phyloP scores from a whole-genome alignment of 495 filamentous ascomycete genomes.

The Hyaloscypha hepaticicola region DNA sequence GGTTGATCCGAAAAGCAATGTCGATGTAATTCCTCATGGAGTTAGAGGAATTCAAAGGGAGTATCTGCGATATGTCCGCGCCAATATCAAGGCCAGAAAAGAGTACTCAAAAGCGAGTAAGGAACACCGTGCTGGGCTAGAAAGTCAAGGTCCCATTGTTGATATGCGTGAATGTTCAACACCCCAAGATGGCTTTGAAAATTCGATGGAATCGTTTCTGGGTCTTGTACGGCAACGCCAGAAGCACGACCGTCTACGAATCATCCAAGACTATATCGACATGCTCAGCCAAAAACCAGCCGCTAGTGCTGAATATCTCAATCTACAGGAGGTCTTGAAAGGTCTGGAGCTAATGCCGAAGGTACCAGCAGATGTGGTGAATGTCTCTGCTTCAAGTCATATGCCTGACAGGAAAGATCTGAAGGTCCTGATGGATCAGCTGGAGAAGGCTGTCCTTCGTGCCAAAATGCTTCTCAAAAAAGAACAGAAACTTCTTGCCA shows the following conservation, averaged over 20 bases:
- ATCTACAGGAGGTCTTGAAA: slow-evolving; percentile 42
- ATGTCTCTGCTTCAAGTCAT: slow-evolving; percentile 11
- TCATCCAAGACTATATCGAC: slow-evolving; percentile 40
- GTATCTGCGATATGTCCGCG: slow-evolving; percentile 27
- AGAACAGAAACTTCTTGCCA: slow-evolving; percentile 61
- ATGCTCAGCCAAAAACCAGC: slow-evolving; percentile 47
- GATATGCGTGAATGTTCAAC: background rate
- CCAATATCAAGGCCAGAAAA: slow-evolving; percentile 30
- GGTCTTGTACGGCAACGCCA: slow-evolving; percentile 25
- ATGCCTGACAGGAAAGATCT: slow-evolving; percentile 36
- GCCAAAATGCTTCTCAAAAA: slow-evolving; percentile 59
- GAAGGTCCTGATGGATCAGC: slow-evolving; percentile 53
- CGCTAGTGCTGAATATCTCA: slow-evolving; percentile 48
- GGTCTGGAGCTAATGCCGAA: slow-evolving; percentile 45
- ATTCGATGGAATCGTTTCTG: slow-evolving; percentile 20
- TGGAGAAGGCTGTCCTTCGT: slow-evolving; percentile 64
- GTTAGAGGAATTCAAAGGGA: slow-evolving; percentile 35
- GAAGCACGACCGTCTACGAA: slow-evolving; percentile 27
- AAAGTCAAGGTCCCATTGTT: background rate
- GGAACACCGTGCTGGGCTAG: slow-evolving; percentile 5
- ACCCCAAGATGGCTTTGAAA: background rate
- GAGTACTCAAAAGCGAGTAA: slow-evolving; percentile 21
- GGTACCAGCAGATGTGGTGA: slow-evolving; percentile 47
- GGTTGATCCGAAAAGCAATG: slow-evolving; percentile 32
- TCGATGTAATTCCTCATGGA: slow-evolving; percentile 30